Conservation (phyloP, 208 protist genomes). For the Wallacemonas sp. region DNA sequence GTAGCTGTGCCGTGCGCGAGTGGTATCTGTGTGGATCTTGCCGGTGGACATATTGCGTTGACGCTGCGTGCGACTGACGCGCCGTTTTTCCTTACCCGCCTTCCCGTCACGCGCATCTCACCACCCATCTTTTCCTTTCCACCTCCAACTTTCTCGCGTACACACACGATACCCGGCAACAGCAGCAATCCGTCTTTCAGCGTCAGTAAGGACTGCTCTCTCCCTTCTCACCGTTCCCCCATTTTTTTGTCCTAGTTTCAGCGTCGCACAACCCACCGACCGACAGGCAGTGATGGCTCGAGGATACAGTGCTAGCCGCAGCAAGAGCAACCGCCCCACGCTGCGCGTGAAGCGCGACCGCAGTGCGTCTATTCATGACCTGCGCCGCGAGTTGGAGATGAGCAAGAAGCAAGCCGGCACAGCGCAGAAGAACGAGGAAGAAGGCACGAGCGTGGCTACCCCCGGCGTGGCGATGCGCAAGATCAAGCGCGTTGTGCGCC, state of each 20-base stretch:
- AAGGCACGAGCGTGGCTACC: neutral
- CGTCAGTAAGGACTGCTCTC: neutral
- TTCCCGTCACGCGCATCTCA: no score
- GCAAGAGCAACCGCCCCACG: conserved; percentile 74
- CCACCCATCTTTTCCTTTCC: no score
- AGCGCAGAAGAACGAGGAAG: neutral
- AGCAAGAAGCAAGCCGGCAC: neutral
- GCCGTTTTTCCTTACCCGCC: no score
- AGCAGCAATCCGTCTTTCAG: no score
- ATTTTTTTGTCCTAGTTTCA: neutral
- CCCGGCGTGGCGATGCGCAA: conserved; percentile 15
- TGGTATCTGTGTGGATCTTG: no score
- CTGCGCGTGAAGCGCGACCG: conserved; percentile 69
- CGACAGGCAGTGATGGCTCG: conserved; percentile 49
- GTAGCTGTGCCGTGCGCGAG: no score
- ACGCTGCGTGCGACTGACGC: no score
- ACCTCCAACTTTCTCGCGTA: no score
- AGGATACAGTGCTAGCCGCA: conserved; percentile 79
- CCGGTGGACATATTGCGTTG: no score
- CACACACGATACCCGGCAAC: no score
- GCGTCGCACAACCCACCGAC: neutral
- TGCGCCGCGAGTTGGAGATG: conserved; percentile 28
- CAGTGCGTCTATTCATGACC: conserved; percentile 42
- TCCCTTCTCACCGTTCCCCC: neutral
- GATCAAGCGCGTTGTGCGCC: conserved; percentile 14